A percentile compares a stretch with the other conserved stretches of the same genome.
phyloP scores from a whole-genome alignment of 2,329 filamentous ascomycete genomes.

The Fusarium clavum region DNA sequence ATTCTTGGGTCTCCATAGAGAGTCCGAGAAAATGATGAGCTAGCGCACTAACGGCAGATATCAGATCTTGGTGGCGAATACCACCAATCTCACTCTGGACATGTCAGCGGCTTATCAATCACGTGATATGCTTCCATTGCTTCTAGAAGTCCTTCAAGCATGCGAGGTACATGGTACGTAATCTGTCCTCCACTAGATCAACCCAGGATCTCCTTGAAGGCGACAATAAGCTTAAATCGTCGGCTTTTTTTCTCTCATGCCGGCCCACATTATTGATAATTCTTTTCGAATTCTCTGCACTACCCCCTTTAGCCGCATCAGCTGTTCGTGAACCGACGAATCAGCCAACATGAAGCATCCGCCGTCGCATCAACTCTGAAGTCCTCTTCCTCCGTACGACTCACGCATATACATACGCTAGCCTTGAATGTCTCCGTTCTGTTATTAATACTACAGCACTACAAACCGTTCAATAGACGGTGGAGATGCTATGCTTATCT shows the following conservation, averaged over 20 bases:
- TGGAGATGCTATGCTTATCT: conserved; percentile 18
- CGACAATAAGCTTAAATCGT: conserved; percentile 48
- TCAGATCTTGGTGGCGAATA: neutral
- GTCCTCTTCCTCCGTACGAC: neutral
- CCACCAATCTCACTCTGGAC: neutral
- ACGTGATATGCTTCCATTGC: conserved; percentile 30
- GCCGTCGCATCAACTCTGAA: conserved; percentile 11
- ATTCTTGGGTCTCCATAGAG: conserved; percentile 10
- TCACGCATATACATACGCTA: conserved; percentile 29
- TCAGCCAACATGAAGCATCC: conserved; percentile 4
- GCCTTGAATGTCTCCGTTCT: conserved; percentile 18
- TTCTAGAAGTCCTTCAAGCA: conserved; percentile 42
- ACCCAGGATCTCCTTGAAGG: conserved; percentile 34
- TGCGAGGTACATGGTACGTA: conserved; percentile 44
- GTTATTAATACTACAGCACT: conserved; percentile 6
- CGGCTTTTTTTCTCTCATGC: conserved; percentile 24
- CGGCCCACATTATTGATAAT: conserved; percentile 29
- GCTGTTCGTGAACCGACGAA: conserved; percentile 13
- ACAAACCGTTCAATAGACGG: conserved; percentile 10
- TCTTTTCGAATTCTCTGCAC: conserved; percentile 26
- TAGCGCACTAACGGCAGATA: conserved; percentile 25
- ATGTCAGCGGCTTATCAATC: conserved; percentile 18
- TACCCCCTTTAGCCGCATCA: conserved; percentile 30
- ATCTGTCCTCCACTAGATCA: conserved; percentile 30
- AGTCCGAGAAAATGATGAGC: neutral